Evolutionary conservation across 169 alveolate species (phyloP).

Genomic region (Plasmodium yoelii): DNA sequence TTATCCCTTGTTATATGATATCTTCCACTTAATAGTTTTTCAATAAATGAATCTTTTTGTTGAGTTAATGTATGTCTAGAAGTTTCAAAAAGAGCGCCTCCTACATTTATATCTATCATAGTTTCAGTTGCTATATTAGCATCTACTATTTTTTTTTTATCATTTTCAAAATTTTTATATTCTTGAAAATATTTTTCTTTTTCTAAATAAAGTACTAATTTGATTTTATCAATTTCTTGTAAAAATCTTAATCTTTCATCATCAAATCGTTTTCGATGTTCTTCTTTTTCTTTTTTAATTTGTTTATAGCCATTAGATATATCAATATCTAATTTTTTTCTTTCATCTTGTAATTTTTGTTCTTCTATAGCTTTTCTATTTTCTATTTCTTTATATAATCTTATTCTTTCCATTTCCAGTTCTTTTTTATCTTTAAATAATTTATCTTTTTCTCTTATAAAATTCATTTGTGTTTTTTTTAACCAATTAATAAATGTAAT

Average conservation of each 20-base stretch:
- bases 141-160: conserved; percentile 84
- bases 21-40: conserved; percentile 87
- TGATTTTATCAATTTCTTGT: conserved; percentile 86
- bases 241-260: conserved; percentile 86
- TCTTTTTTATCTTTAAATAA: conserved; percentile 78
- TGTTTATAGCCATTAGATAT: conserved; percentile 87
- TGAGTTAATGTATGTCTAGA: conserved; percentile 88
- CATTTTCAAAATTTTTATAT: conserved; percentile 85
- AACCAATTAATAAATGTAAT: conserved; percentile 89
- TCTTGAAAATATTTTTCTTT: conserved; percentile 81
- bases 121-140: conserved; percentile 90
- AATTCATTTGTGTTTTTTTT: conserved; percentile 86
- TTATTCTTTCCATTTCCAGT: conserved; percentile 78
- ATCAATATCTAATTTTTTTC: conserved; percentile 86
- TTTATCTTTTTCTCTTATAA: conserved; percentile 79
- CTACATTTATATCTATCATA: conserved; percentile 90
- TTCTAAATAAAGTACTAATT: conserved; percentile 83
- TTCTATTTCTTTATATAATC: conserved; percentile 77
- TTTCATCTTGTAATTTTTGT: conserved; percentile 83
- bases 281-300: conserved; percentile 89
- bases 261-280: conserved; percentile 85
- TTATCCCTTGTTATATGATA: conserved; percentile 87
- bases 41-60: conserved; percentile 87
- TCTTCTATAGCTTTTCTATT: conserved; percentile 53
- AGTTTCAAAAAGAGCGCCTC: conserved; percentile 91